A percentile compares a stretch with the other conserved stretches of the same genome.
Conservation (phyloP, 2,329 filamentous ascomycete species). For the Aureobasidium mangrovei region DNA sequence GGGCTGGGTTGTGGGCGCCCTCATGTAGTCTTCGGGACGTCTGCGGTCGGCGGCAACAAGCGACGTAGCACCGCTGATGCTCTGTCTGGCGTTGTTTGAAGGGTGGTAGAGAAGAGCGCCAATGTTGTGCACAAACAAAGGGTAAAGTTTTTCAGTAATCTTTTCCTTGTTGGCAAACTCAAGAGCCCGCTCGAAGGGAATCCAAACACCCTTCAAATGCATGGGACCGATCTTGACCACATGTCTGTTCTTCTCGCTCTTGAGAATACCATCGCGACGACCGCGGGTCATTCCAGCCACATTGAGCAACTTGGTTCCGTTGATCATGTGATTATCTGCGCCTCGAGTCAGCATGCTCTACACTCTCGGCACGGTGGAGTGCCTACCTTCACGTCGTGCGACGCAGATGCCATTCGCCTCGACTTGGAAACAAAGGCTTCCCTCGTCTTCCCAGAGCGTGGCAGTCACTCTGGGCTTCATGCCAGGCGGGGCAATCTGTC, state of each 20-base stretch:
- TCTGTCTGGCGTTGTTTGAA: slow-evolving; percentile 65
- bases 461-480: slow-evolving; percentile 96
- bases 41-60: slow-evolving; percentile 77
- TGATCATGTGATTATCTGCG: slow-evolving; percentile 96
- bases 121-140: slow-evolving; percentile 96
- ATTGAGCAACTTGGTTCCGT: slow-evolving; percentile 92
- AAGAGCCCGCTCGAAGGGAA: slow-evolving; percentile 92
- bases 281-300: slow-evolving; percentile 97
- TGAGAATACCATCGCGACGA: slow-evolving; percentile 87
- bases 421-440: slow-evolving; percentile 94
- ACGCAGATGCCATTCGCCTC: slow-evolving; percentile 95
- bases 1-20: slow-evolving; percentile 51
- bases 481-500: slow-evolving; percentile 81
- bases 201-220: slow-evolving; percentile 98
- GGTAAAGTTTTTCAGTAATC: slow-evolving; percentile 91
- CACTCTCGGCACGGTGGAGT: slow-evolving; percentile 39
- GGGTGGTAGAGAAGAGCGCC: slow-evolving; percentile 89
- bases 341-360: slow-evolving; percentile 1
- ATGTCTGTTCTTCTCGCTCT: slow-evolving; percentile 93
- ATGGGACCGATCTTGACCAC: slow-evolving; percentile 99
- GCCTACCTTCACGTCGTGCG: slow-evolving; percentile 70
- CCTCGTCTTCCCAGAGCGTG: slow-evolving; percentile 96
- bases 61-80: slow-evolving; percentile 39
- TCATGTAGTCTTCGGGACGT: slow-evolving; percentile 53
- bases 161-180: slow-evolving; percentile 99